Percentiles rank a stretch among this genome's conserved stretches.
These are phyloP conservation scores for Pecoramyces ruminantium DNA, from an alignment of 192 early-diverging fungal genomes.

Conservation along the genomic window DNA sequence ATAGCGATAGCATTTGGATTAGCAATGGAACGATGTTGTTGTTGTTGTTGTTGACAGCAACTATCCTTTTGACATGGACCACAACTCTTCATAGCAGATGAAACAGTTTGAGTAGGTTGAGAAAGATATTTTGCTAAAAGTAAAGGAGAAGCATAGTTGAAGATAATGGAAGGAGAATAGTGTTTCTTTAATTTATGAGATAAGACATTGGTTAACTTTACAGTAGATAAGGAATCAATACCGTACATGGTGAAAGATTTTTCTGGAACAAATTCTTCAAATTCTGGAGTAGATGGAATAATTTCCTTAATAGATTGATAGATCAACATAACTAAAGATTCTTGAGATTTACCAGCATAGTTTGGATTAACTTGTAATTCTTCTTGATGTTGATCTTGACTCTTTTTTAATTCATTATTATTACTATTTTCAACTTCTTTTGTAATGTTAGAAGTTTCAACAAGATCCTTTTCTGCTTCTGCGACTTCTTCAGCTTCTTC, in stretches of 20 bases:
- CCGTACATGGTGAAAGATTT: neutral
- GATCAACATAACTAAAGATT: neutral
- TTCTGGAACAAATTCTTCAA: neutral
- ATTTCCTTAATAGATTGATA: neutral
- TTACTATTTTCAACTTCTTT: too few species aligned
- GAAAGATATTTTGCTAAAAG: neutral
- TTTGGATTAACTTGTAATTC: neutral
- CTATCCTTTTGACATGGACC: neutral
- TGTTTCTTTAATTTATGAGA: neutral
- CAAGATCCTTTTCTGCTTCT: too few species aligned
- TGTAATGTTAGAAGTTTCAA: too few species aligned
- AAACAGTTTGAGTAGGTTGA: neutral
- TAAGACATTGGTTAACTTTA: neutral
- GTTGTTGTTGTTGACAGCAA: too few species aligned
- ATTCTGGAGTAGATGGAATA: neutral
- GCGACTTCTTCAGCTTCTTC: neutral
- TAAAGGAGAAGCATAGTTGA: neutral
- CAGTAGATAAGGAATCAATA: neutral
- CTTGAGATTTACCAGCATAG: neutral
- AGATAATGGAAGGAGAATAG: neutral
- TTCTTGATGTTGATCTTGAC: too few species aligned
- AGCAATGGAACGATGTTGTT: too few species aligned
- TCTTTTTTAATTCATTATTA: too few species aligned
- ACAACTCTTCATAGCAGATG: neutral
- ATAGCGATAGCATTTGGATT: neutral